Conservation (phyloP, 2,329 filamentous ascomycete species). For the Aschersonia sp. region DNA sequence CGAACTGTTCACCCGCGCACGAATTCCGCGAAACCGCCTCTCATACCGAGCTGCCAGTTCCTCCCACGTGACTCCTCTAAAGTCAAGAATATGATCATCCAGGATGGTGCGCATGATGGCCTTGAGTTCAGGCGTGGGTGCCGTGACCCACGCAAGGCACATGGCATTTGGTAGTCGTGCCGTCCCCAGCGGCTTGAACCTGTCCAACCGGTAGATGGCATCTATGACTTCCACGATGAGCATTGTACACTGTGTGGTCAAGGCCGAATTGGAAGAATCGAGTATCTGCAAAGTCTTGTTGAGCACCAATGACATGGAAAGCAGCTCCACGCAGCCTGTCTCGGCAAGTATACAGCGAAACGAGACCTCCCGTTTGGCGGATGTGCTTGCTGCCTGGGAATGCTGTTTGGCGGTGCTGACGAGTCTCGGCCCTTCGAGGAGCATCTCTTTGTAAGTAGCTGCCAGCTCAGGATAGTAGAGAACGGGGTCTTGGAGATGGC, state of each 20-base stretch:
- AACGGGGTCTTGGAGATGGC: background rate
- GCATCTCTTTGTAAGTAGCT: background rate
- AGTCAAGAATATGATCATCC: background rate
- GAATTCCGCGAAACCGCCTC: background rate
- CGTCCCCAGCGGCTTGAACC: slow-evolving; percentile 1
- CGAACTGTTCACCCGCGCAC: background rate
- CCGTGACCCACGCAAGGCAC: background rate
- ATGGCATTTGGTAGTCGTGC: slow-evolving; percentile 1
- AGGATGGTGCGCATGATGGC: background rate
- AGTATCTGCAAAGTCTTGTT: slow-evolving; percentile 1
- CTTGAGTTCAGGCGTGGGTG: background rate
- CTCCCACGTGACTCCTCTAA: slow-evolving; percentile 1
- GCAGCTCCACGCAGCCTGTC: slow-evolving; percentile 1
- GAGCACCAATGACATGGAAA: slow-evolving; percentile 1
- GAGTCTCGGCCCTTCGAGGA: background rate
- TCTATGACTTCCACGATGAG: background rate
- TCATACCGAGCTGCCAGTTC: background rate
- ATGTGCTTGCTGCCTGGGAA: background rate
- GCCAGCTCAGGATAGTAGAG: background rate
- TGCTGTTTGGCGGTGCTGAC: background rate
- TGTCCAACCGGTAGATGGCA: background rate
- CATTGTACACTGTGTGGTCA: background rate
- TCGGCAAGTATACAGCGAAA: slow-evolving; percentile 1
- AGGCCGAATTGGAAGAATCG: background rate
- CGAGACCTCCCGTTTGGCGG: background rate